Conservation (phyloP, 768 basidiomycete species). For the Mycena capillaripes region DNA sequence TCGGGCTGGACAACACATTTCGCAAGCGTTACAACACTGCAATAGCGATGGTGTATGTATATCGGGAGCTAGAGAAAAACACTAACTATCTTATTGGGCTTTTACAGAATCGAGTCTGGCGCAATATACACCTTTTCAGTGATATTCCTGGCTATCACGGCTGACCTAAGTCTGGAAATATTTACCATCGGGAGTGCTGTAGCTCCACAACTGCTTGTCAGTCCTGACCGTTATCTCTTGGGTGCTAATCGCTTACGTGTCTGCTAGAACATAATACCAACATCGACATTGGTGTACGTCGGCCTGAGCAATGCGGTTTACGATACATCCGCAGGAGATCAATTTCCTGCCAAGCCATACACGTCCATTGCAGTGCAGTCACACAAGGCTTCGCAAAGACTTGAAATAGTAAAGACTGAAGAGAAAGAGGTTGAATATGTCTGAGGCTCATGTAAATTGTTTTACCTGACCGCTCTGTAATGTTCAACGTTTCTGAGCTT, state of each 20-base stretch:
- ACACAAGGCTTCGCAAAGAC: too few relatives aligned
- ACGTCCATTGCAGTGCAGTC: too few relatives aligned
- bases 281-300: background rate
- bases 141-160: background rate
- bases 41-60: background rate
- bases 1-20: background rate
- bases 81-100: background rate
- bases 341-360: too few relatives aligned
- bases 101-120: background rate
- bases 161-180: background rate
- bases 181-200: background rate
- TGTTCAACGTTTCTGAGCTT: too few relatives aligned
- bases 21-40: background rate
- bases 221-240: background rate
- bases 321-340: too few relatives aligned
- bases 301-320: background rate
- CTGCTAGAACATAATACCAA: constrained; percentile 3
- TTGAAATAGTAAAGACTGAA: too few relatives aligned
- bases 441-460: too few relatives aligned
- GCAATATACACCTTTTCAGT: background rate
- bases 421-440: too few relatives aligned
- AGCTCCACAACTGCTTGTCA: background rate
- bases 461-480: too few relatives aligned
- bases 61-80: background rate
- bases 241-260: background rate